Conservation (phyloP, 129 eudicot genomes). For the Tagetes patula region DNA sequence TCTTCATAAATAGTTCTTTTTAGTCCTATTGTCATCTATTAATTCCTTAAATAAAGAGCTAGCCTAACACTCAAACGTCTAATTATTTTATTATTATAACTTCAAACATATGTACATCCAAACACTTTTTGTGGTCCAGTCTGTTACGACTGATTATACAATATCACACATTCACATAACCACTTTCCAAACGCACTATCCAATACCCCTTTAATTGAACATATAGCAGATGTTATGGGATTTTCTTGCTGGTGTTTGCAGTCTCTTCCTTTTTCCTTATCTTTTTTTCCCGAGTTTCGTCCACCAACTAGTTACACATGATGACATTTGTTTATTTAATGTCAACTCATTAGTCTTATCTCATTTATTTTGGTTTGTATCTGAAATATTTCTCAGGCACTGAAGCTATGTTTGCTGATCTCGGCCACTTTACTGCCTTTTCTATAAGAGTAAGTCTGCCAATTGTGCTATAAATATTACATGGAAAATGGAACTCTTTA, state of each 20-base stretch:
- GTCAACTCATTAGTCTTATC: neutral
- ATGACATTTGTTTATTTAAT: neutral
- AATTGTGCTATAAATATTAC: slow-evolving; percentile 5
- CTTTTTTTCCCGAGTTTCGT: too few species aligned
- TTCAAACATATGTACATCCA: neutral
- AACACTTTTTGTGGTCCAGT: neutral
- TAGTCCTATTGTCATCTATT: neutral
- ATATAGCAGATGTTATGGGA: neutral
- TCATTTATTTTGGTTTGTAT: slow-evolving; percentile 1
- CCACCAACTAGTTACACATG: too few species aligned
- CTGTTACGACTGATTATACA: neutral
- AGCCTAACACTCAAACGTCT: neutral
- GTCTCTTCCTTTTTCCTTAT: too few species aligned
- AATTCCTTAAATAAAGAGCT: neutral
- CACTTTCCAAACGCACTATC: too few species aligned
- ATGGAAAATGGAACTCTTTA: neutral
- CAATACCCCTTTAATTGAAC: neutral
- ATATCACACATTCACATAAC: neutral
- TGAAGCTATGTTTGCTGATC: slow-evolving; percentile 97
- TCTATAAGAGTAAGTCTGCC: slow-evolving; percentile 67
- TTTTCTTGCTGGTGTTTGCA: neutral
- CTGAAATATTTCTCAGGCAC: slow-evolving; percentile 51
- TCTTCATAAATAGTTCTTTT: neutral
- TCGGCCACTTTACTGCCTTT: slow-evolving; percentile 78
- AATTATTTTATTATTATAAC: neutral